phyloP scores from a whole-genome alignment of 768 basidiomycete genomes.

The Rickenella mellea region DNA sequence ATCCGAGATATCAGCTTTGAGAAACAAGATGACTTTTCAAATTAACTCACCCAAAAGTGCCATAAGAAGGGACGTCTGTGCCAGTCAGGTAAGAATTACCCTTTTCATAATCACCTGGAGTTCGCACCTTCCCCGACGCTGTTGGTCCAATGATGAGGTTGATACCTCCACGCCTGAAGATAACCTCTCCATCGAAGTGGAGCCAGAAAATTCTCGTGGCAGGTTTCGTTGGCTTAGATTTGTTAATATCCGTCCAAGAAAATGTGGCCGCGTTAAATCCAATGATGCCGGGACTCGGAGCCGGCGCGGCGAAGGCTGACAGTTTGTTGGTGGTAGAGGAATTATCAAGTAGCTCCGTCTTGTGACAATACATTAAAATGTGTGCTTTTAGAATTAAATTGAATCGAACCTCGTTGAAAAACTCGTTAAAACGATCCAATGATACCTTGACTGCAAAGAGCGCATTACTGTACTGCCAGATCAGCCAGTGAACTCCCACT shows the following conservation, averaged over 20 bases:
- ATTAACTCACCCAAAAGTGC: conserved; percentile 17
- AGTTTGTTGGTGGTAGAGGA: conserved; percentile 6
- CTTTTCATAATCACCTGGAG: neutral
- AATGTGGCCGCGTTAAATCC: conserved; percentile 19
- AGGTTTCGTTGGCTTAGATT: conserved; percentile 2
- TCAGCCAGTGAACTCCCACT: neutral
- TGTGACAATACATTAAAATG: neutral
- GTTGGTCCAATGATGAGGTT: conserved; percentile 23
- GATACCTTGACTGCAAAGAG: conserved; percentile 22
- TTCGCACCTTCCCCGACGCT: conserved; percentile 16
- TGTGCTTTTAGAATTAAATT: neutral
- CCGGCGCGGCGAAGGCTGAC: conserved; percentile 1
- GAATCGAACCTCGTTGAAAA: conserved; percentile 20
- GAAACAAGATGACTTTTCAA: too few species aligned
- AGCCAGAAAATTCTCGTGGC: conserved; percentile 14
- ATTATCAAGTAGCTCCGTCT: conserved; percentile 21
- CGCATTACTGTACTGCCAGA: neutral
- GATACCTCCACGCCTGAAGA: conserved; percentile 11
- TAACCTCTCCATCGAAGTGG: conserved; percentile 15
- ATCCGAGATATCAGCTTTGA: too few species aligned
- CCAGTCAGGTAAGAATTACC: neutral
- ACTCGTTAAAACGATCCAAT: conserved; percentile 28
- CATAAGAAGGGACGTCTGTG: conserved; percentile 20
- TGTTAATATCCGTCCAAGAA: conserved; percentile 15
- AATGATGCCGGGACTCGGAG: conserved; percentile 5